Conservation (phyloP, 192 early-diverging fungal genomes). For the Spizellomyces sp. region DNA sequence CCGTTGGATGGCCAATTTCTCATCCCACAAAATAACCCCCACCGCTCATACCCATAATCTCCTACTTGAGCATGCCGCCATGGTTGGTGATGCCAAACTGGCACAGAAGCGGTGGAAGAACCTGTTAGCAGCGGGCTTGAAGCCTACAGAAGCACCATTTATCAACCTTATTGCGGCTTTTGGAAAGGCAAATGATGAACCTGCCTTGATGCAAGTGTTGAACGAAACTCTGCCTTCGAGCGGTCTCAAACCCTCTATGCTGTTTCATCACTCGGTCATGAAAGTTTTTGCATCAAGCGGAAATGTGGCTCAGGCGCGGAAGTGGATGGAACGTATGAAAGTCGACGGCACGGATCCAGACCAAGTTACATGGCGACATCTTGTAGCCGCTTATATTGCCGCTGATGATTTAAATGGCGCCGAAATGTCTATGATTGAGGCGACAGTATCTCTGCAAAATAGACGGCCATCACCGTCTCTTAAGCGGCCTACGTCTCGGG, state of each 20-base stretch:
- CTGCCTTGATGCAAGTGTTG: not conserved
- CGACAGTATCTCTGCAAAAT: not conserved
- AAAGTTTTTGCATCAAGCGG: not conserved
- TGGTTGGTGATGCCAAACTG: not conserved
- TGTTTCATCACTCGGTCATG: conserved; percentile 3
- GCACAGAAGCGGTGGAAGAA: not conserved
- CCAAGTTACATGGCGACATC: not conserved
- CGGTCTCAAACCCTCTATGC: not conserved
- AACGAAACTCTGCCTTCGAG: not conserved
- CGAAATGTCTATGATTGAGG: not conserved
- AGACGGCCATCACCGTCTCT: not conserved
- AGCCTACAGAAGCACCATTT: conserved; percentile 1
- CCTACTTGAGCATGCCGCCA: not conserved
- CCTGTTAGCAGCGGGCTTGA: not conserved
- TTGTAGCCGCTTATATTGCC: conserved; percentile 12
- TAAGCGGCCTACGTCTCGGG: not conserved
- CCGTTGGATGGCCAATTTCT: conserved; percentile 6
- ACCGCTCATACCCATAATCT: not conserved
- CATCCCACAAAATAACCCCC: not conserved
- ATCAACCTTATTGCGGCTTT: not conserved
- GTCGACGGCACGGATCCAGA: not conserved
- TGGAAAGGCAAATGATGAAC: not conserved
- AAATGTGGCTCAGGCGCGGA: not conserved
- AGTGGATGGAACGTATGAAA: conserved; percentile 11
- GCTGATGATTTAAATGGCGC: conserved; percentile 6